phyloP scores from a whole-genome alignment of 176 grass and related monocot species.

The Cenchrus purpureus region DNA sequence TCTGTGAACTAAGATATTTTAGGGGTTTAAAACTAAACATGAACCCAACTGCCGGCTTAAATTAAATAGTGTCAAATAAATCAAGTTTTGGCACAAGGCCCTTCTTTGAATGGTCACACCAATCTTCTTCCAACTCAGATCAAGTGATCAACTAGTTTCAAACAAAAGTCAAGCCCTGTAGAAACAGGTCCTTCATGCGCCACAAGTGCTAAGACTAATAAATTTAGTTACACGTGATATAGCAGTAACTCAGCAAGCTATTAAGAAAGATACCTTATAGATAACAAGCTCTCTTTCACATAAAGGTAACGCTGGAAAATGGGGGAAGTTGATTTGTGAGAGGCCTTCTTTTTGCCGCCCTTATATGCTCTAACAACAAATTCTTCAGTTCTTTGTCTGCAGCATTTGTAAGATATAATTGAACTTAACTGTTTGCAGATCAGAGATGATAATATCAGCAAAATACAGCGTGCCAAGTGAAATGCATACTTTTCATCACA shows the following conservation, averaged over 20 bases:
- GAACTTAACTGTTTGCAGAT: conserved; percentile 14
- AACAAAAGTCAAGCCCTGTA: conserved; percentile 22
- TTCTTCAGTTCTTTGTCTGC: conserved; percentile 94
- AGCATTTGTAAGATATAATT: conserved; percentile 46
- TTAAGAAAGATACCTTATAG: conserved; percentile 60
- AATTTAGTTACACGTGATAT: conserved; percentile 21
- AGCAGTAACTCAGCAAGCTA: not conserved
- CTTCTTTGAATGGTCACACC: conserved; percentile 14
- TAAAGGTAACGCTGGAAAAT: conserved; percentile 82
- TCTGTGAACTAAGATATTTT: not conserved
- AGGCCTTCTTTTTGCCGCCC: conserved; percentile 85
- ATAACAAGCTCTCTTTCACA: conserved; percentile 69
- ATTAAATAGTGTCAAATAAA: conserved; percentile 19
- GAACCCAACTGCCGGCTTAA: not conserved
- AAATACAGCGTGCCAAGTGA: conserved; percentile 8
- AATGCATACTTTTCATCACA: conserved; percentile 87
- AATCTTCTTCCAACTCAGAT: not conserved
- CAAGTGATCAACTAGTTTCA: conserved; percentile 26
- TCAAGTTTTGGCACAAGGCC: conserved; percentile 9
- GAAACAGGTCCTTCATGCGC: not conserved
- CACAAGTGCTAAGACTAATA: conserved; percentile 16
- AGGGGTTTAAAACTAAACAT: not conserved
- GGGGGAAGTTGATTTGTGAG: conserved; percentile 78
- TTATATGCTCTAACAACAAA: conserved; percentile 96
- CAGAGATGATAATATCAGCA: conserved; percentile 7